Conservation (phyloP, 768 basidiomycete genomes). For the Crepidotus variabilis region DNA sequence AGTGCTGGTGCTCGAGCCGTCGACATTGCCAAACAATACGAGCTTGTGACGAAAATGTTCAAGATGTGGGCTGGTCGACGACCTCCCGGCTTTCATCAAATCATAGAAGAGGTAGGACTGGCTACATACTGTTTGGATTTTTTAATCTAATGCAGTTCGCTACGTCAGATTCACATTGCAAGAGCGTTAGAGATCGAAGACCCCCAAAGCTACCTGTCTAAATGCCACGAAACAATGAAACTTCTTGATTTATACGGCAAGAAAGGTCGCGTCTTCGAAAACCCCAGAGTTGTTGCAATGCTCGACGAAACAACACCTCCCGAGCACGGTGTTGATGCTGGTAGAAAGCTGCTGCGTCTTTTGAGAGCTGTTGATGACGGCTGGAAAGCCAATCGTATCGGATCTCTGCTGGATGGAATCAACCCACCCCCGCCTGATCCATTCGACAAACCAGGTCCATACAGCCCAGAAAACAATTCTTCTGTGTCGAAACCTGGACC, state of each 20-base stretch:
- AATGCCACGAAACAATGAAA: slow-evolving; percentile 45
- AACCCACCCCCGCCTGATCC: background rate
- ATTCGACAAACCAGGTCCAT: background rate
- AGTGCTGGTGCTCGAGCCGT: slow-evolving; percentile 7
- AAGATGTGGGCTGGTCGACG: slow-evolving; percentile 39
- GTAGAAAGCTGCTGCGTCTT: slow-evolving; percentile 43
- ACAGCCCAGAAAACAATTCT: background rate
- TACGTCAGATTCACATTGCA: slow-evolving; percentile 47
- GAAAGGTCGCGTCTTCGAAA: slow-evolving; percentile 43
- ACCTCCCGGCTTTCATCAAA: slow-evolving; percentile 32
- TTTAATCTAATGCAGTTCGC: background rate
- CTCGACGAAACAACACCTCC: slow-evolving; percentile 42
- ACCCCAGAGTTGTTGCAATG: slow-evolving; percentile 46
- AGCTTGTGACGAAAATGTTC: slow-evolving; percentile 47
- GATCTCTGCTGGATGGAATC: slow-evolving; percentile 5
- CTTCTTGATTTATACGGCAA: slow-evolving; percentile 58
- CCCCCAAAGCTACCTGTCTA: slow-evolving; percentile 36
- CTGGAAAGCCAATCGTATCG: slow-evolving; percentile 28
- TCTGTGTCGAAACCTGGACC: background rate
- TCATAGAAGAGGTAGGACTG: slow-evolving; percentile 44
- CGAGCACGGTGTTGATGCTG: slow-evolving; percentile 39
- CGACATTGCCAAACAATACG: slow-evolving; percentile 45
- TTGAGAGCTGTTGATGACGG: slow-evolving; percentile 45
- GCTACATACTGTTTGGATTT: slow-evolving; percentile 1
- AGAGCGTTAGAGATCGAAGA: slow-evolving; percentile 43